These are phyloP conservation scores for Phytopythium cucurbitacearum DNA, from an alignment of 352 stramenopile species.

Conservation along the genomic window DNA sequence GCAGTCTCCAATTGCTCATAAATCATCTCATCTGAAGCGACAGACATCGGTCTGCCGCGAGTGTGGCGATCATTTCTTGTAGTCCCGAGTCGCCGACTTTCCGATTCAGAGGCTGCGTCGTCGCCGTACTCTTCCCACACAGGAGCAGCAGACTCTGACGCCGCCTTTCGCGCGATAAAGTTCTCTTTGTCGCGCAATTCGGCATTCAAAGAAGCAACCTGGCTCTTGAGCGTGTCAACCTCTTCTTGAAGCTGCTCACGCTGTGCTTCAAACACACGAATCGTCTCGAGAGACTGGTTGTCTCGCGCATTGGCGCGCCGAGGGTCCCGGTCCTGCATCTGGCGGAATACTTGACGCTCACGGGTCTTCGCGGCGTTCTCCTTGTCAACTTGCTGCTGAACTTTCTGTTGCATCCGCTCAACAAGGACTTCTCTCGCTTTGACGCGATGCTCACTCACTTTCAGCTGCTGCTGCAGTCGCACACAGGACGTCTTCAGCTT, in stretches of 20 bases:
- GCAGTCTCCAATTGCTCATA: conserved; percentile 70
- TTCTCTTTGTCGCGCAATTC: conserved; percentile 83
- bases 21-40: conserved; percentile 64
- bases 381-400: conserved; percentile 77
- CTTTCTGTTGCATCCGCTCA: conserved; percentile 76
- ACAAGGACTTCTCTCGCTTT: conserved; percentile 83
- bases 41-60: conserved; percentile 12
- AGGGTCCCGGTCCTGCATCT: conserved; percentile 64
- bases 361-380: conserved; percentile 55
- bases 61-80: background rate
- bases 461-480: conserved; percentile 79
- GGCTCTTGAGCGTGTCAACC: conserved; percentile 53
- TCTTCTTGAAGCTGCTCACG: conserved; percentile 73
- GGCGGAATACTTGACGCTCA: conserved; percentile 53
- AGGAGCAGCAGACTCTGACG: conserved; percentile 9
- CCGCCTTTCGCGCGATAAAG: conserved; percentile 37
- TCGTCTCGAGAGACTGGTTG: conserved; percentile 61
- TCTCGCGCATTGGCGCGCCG: conserved; percentile 52
- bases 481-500: conserved; percentile 56
- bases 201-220: conserved; percentile 56
- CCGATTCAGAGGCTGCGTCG: background rate
- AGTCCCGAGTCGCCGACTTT: conserved; percentile 2
- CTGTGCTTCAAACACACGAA: conserved; percentile 66
- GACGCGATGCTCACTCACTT: conserved; percentile 83
- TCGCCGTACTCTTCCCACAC: conserved; percentile 22